Percentiles rank a stretch among this genome's conserved stretches.
Conservation (phyloP, 495 filamentous ascomycete species). For the Neurospora sp. region DNA sequence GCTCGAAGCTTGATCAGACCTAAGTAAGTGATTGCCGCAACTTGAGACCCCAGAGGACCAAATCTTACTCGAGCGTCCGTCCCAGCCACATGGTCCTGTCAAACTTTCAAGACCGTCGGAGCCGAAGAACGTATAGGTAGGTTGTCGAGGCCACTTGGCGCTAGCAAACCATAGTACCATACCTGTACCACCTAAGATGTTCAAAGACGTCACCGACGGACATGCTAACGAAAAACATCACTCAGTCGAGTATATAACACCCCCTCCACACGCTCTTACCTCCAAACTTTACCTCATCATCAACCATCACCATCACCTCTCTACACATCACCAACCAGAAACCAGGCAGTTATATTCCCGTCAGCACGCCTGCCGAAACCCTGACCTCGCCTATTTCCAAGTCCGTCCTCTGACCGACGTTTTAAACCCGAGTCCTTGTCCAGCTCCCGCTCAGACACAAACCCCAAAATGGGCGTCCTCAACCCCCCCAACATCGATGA, state of each 20-base stretch:
- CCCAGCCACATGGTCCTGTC: too few relatives aligned
- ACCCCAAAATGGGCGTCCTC: not conserved
- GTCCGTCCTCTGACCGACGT: too few relatives aligned
- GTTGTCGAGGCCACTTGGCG: not conserved
- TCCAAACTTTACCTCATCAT: not conserved
- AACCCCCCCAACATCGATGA: not conserved
- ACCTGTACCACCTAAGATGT: not conserved
- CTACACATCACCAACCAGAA: too few relatives aligned
- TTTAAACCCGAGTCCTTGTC: too few relatives aligned
- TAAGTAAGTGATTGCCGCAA: accelerated
- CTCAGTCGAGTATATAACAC: not conserved
- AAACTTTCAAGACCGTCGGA: not conserved
- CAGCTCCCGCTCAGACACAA: too few relatives aligned
- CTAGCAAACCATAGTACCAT: not conserved
- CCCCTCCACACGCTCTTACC: not conserved
- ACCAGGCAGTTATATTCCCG: too few relatives aligned
- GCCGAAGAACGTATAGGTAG: not conserved
- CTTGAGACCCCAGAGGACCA: not conserved
- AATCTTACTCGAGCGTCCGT: not conserved
- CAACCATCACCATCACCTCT: not conserved
- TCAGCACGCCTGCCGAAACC: too few relatives aligned
- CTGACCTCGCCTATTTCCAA: too few relatives aligned
- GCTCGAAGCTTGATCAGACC: not conserved
- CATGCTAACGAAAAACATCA: not conserved
- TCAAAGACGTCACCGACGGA: not conserved